Percentiles rank a stretch among this genome's conserved stretches.
These are phyloP conservation scores for Paragyromitra xinjiangensis DNA, from an alignment of 495 filamentous ascomycete genomes.

Conservation along the genomic window DNA sequence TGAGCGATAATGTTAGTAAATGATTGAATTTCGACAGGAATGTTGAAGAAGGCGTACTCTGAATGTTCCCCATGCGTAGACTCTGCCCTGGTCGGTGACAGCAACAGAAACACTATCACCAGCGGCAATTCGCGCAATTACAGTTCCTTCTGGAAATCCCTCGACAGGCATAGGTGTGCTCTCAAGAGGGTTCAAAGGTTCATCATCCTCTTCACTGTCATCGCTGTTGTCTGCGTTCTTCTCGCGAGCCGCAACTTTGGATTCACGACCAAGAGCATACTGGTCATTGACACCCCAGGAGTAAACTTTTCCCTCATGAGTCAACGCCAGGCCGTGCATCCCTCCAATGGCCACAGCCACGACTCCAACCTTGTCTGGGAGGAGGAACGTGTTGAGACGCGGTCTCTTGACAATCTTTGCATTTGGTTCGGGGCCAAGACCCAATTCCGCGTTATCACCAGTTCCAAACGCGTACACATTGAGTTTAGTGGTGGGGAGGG, in stretches of 20 bases:
- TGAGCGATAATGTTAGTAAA: slow-evolving; percentile 22
- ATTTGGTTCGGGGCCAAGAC: slow-evolving; percentile 69
- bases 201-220: slow-evolving; percentile 62
- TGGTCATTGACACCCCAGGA: slow-evolving; percentile 80
- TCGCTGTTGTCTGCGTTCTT: slow-evolving; percentile 64
- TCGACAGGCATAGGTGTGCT: slow-evolving; percentile 65
- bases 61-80: slow-evolving; percentile 80
- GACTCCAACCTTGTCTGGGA: slow-evolving; percentile 69
- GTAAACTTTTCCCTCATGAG: slow-evolving; percentile 70
- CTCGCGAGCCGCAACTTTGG: slow-evolving; percentile 65
- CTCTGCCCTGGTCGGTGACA: slow-evolving; percentile 69
- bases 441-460: slow-evolving; percentile 73
- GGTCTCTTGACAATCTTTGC: slow-evolving; percentile 74
- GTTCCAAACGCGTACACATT: slow-evolving; percentile 76
- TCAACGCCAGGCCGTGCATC: slow-evolving; percentile 73
- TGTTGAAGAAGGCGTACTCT: slow-evolving; percentile 61
- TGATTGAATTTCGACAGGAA: slow-evolving; percentile 12
- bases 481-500: slow-evolving; percentile 61
- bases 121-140: slow-evolving; percentile 69
- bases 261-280: slow-evolving; percentile 71
- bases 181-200: slow-evolving; percentile 68
- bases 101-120: slow-evolving; percentile 71
- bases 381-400: slow-evolving; percentile 68
- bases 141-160: slow-evolving; percentile 64
- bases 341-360: slow-evolving; percentile 72